Conservation (phyloP, 108 stramenopile genomes). For the Epithemia pelagica region DNA sequence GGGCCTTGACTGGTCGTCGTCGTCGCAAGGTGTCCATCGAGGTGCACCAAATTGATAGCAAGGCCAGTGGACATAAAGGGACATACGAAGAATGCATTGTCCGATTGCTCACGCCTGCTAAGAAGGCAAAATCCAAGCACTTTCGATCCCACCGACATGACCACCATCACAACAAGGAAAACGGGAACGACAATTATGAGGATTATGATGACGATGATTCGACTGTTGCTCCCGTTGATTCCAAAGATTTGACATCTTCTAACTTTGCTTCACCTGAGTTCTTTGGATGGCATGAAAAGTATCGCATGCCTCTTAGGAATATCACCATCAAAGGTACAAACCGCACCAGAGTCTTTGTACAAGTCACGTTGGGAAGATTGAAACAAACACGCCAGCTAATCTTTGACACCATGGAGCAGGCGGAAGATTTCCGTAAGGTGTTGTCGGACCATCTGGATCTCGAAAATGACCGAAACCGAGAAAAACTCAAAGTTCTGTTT, state of each 20-base stretch:
- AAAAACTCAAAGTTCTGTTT: conserved; percentile 28
- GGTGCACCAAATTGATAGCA: conserved; percentile 24
- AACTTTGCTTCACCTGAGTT: not conserved
- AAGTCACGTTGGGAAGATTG: conserved; percentile 19
- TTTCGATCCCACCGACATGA: not conserved
- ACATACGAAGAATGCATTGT: conserved; percentile 39
- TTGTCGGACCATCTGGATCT: conserved; percentile 35
- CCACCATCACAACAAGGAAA: not conserved
- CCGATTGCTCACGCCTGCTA: conserved; percentile 8
- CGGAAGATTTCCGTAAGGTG: conserved; percentile 28
- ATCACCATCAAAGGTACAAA: conserved; percentile 32
- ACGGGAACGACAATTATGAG: conserved; percentile 22
- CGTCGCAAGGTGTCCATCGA: conserved; percentile 43
- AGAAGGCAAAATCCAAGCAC: not conserved
- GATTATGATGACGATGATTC: conserved; percentile 16
- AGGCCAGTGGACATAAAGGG: not conserved
- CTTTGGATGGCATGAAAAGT: conserved; percentile 54
- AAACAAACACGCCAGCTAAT: conserved; percentile 44
- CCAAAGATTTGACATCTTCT: not conserved
- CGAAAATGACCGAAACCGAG: conserved; percentile 29
- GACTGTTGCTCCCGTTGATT: conserved; percentile 13
- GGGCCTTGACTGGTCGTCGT: conserved; percentile 3
- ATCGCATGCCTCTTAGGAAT: conserved; percentile 35
- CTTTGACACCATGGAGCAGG: conserved; percentile 48
- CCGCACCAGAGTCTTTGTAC: conserved; percentile 18